Evolutionary conservation across 768 basidiomycete species (phyloP).

Genomic region (Polyporus arcularius): DNA sequence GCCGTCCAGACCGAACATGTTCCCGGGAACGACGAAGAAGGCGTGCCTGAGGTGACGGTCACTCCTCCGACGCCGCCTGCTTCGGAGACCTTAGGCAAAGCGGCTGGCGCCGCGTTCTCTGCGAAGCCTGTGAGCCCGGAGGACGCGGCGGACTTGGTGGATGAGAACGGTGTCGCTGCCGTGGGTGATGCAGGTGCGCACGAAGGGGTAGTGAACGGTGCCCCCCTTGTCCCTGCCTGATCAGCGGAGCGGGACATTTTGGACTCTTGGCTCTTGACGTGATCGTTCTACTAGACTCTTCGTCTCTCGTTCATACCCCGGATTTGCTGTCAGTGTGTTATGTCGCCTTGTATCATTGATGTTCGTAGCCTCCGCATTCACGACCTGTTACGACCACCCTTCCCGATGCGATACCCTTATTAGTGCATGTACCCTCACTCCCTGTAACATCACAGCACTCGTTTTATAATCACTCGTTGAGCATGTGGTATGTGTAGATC

Average conservation of each 20-base stretch:
- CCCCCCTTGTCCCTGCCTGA: neutral
- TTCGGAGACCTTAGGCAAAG: constrained; percentile 15
- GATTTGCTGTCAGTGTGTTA: neutral
- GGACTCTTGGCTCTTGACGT: too few relatives aligned
- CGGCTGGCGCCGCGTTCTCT: constrained; percentile 5
- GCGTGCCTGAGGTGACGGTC: constrained; percentile 20
- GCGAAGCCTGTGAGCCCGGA: neutral
- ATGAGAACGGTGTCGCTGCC: neutral
- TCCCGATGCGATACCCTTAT: constrained; percentile 3
- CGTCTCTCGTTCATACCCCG: constrained; percentile 1
- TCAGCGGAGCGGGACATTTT: too few relatives aligned
- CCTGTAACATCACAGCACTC: neutral
- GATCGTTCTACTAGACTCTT: too few relatives aligned
- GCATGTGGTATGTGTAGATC: too few relatives aligned
- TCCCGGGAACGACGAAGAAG: constrained; percentile 5
- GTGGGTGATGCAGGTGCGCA: neutral
- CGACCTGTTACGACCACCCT: constrained; percentile 1
- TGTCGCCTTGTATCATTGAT: neutral
- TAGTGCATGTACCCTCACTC: neutral
- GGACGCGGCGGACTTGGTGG: constrained; percentile 1
- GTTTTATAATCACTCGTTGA: neutral
- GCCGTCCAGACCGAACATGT: constrained; percentile 2
- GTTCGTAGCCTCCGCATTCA: neutral
- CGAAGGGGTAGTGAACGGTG: constrained; percentile 2
- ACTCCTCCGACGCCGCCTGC: constrained; percentile 23